Evolutionary conservation across 2,329 filamentous ascomycete species (phyloP).

Genomic region (Alternaria sp.): DNA sequence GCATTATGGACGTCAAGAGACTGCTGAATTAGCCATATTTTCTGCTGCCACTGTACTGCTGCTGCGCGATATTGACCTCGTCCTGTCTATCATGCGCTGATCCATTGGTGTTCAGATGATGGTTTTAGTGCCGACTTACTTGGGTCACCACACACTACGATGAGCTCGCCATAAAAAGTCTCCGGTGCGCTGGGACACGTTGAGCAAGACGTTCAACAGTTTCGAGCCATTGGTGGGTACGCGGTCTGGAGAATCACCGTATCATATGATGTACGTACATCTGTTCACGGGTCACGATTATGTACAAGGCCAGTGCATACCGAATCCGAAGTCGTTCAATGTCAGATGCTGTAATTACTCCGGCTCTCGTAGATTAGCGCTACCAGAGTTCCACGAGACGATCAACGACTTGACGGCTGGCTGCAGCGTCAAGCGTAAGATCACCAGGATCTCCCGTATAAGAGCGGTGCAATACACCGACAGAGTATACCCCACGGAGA

Average conservation of each 20-base stretch:
- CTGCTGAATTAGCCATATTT: background rate
- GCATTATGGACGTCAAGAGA: background rate
- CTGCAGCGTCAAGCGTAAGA: slow-evolving; percentile 9
- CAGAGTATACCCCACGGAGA: slow-evolving; percentile 15
- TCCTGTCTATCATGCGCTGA: background rate
- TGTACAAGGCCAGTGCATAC: background rate
- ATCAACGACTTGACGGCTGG: slow-evolving; percentile 2
- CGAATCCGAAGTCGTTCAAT: background rate
- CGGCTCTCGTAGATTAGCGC: background rate
- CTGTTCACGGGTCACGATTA: background rate
- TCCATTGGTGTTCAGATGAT: background rate
- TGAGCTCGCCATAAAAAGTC: background rate
- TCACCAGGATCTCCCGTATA: background rate
- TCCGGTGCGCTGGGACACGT: background rate
- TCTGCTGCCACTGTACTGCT: background rate
- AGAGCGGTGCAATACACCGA: slow-evolving; percentile 1
- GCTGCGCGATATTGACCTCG: background rate
- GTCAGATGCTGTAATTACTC: background rate
- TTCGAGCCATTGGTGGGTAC: background rate
- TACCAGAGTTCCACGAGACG: background rate
- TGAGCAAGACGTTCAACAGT: background rate
- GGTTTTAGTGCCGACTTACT: background rate
- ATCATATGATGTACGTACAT: background rate
- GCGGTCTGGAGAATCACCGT: background rate
- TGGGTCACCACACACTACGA: background rate